A percentile compares a stretch with the other conserved stretches of the same genome.
Conservation (phyloP, 148 eudicot genomes). For the Fallopia convolvulus region DNA sequence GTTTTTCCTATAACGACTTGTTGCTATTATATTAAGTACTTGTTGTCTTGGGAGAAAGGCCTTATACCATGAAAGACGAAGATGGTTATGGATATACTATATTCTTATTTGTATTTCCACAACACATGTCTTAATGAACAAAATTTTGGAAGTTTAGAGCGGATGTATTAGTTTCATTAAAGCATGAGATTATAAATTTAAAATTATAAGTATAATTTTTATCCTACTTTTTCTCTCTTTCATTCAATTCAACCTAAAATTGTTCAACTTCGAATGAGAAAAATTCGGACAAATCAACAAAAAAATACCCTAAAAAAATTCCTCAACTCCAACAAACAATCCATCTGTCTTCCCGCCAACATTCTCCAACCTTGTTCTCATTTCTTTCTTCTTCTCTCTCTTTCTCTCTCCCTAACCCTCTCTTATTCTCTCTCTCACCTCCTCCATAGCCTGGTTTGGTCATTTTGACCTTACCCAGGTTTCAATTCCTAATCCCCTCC, state of each 20-base stretch:
- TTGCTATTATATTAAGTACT: too few species aligned
- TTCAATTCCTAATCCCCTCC: background rate
- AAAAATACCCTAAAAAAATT: background rate
- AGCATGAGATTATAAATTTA: too few species aligned
- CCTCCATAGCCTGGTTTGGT: constrained; percentile 9
- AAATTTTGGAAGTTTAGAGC: too few species aligned
- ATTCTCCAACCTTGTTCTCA: background rate
- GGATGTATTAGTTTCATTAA: too few species aligned
- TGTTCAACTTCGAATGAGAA: background rate
- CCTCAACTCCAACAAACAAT: background rate
- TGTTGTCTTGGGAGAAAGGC: too few species aligned
- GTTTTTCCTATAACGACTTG: too few species aligned
- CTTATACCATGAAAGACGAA: too few species aligned
- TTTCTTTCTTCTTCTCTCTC: background rate
- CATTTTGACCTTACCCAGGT: constrained; percentile 3
- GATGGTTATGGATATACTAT: too few species aligned
- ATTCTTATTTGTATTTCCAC: too few species aligned
- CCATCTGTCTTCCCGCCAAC: background rate
- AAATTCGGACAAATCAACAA: background rate
- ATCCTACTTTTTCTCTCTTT: background rate
- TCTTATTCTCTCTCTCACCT: background rate
- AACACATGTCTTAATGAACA: too few species aligned
- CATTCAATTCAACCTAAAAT: background rate
- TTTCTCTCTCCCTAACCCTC: background rate
- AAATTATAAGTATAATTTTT: background rate